A percentile compares a stretch with the other conserved stretches of the same genome.
phyloP scores from a whole-genome alignment of 2,329 filamentous ascomycete genomes.

The Neospermospora avenae region DNA sequence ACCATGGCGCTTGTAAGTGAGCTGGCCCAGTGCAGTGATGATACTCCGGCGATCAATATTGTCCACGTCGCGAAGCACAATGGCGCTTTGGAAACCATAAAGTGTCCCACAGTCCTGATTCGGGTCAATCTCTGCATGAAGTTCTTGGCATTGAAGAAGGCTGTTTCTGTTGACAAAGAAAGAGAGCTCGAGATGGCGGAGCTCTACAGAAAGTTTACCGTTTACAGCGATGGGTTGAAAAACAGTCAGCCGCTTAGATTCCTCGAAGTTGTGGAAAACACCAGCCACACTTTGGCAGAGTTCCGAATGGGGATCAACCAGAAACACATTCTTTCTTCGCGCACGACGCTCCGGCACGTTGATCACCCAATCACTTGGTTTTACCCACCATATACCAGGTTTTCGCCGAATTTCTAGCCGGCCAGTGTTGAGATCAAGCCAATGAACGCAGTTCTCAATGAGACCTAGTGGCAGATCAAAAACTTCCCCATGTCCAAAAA shows the following conservation, averaged over 20 bases:
- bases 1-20: conserved; percentile 33
- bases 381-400: conserved; percentile 39
- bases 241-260: conserved; percentile 41
- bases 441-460: conserved; percentile 53
- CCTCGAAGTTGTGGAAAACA: conserved; percentile 51
- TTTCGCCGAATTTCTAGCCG: conserved; percentile 50
- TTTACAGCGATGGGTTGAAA: conserved; percentile 40
- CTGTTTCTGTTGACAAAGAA: conserved; percentile 47
- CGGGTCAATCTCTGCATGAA: conserved; percentile 49
- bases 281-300: conserved; percentile 39
- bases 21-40: conserved; percentile 48
- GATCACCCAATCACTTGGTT: conserved; percentile 41
- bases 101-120: conserved; percentile 58
- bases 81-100: conserved; percentile 56
- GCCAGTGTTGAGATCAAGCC: conserved; percentile 48
- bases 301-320: conserved; percentile 49
- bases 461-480: conserved; percentile 51
- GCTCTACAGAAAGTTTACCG: conserved; percentile 41
- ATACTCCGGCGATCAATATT: conserved; percentile 46
- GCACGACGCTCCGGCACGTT: conserved; percentile 32
- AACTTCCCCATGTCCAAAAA: conserved; percentile 29
- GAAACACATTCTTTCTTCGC: conserved; percentile 22
- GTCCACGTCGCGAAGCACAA: conserved; percentile 49
- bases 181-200: conserved; percentile 49
- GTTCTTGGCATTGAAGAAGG: conserved; percentile 46